A percentile compares a stretch with the other conserved stretches of the same genome.
Evolutionary conservation across 495 filamentous ascomycete genomes (phyloP).

Genomic region (Margaritispora aquatica): DNA sequence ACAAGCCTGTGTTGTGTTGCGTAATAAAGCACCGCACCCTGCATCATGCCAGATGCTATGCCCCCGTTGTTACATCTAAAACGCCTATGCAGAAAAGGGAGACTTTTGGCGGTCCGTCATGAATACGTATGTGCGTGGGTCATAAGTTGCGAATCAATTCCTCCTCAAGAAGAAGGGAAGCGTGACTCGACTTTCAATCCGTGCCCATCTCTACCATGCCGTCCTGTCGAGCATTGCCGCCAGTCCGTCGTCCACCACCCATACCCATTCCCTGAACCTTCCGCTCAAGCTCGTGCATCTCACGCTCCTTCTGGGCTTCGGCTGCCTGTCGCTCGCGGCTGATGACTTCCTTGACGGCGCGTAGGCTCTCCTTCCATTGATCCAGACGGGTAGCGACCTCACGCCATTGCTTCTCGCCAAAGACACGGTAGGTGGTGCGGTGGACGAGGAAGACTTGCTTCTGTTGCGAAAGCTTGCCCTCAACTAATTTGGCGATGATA

Average conservation of each 20-base stretch:
- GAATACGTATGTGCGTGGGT: background rate
- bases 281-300: constrained; percentile 49
- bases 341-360: constrained; percentile 67
- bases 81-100: constrained; percentile 14
- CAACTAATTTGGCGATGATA: constrained; percentile 87
- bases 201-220: constrained; percentile 27
- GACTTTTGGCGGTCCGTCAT: background rate
- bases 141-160: no score
- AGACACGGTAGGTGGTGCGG: constrained; percentile 88
- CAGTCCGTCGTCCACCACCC: constrained; percentile 25
- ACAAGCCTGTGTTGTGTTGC: no score
- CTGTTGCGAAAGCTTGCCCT: constrained; percentile 89
- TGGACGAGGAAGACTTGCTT: constrained; percentile 91
- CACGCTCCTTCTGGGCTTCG: constrained; percentile 50
- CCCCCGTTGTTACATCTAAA: constrained; percentile 18
- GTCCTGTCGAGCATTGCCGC: constrained; percentile 15
- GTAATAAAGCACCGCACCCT: constrained; percentile 8
- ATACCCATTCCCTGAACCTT: constrained; percentile 42
- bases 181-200: constrained; percentile 19
- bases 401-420: constrained; percentile 96
- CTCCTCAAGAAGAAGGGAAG: no score
- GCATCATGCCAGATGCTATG: constrained; percentile 26
- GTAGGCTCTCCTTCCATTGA: constrained; percentile 76
- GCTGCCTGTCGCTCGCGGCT: constrained; percentile 68
- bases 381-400: constrained; percentile 85